Evolutionary conservation across 768 basidiomycete species (phyloP).

Genomic region (Panus rudis): DNA sequence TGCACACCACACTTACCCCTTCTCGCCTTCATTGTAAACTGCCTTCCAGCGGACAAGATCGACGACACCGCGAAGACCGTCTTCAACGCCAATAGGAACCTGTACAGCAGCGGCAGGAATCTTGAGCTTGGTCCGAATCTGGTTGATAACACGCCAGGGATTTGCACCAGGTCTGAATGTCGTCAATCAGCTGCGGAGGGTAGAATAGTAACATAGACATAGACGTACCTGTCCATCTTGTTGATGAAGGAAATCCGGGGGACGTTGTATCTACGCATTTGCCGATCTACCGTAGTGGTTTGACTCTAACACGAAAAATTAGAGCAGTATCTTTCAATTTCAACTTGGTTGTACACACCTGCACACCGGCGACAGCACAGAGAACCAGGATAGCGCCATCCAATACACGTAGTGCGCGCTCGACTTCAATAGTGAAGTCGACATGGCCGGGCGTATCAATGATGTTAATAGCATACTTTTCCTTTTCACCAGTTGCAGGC

Average conservation of each 20-base stretch:
- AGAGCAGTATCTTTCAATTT: neutral
- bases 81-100: constrained; percentile 89
- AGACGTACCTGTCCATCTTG: constrained; percentile 87
- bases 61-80: constrained; percentile 83
- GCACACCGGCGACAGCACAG: constrained; percentile 95
- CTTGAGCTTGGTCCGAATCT: constrained; percentile 85
- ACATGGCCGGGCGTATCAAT: constrained; percentile 99
- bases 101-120: constrained; percentile 94
- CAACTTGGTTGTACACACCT: constrained; percentile 38
- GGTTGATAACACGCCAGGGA: constrained; percentile 90
- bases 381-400: constrained; percentile 96
- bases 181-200: neutral
- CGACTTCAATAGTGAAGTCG: constrained; percentile 99
- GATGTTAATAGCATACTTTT: constrained; percentile 93
- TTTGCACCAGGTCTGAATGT: constrained; percentile 82
- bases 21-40: constrained; percentile 88
- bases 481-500: constrained; percentile 51
- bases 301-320: constrained; percentile 60
- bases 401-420: constrained; percentile 90
- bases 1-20: constrained; percentile 81
- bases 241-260: constrained; percentile 96
- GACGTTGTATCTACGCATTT: constrained; percentile 96
- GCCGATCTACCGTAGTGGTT: constrained; percentile 97
- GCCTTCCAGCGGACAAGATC: constrained; percentile 94
- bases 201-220: neutral